Evolutionary conservation across 768 basidiomycete species (phyloP).

Genomic region (Naganishia antarctica): DNA sequence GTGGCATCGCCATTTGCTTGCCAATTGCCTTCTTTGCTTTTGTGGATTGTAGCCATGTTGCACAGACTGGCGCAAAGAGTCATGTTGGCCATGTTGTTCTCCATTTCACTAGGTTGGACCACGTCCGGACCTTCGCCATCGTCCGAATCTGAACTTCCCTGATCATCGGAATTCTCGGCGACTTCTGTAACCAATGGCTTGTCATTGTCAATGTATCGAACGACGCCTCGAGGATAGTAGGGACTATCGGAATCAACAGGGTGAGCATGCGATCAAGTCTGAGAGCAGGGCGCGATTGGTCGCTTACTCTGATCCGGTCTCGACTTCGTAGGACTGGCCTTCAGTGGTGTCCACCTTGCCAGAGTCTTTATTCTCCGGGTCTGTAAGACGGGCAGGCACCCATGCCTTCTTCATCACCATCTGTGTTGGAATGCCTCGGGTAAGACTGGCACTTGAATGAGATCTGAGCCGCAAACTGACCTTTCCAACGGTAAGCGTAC

Average conservation of each 20-base stretch:
- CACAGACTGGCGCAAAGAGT: slow-evolving; percentile 47
- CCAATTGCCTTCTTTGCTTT: slow-evolving; percentile 50
- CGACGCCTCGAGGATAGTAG: slow-evolving; percentile 27
- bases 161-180: slow-evolving; percentile 29
- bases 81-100: slow-evolving; percentile 37
- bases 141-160: neutral
- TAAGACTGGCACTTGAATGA: neutral
- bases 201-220: slow-evolving; percentile 26
- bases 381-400: slow-evolving; percentile 24
- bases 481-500: slow-evolving; percentile 55
- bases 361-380: slow-evolving; percentile 18
- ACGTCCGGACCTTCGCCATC: slow-evolving; percentile 17
- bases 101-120: slow-evolving; percentile 14
- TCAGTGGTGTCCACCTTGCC: slow-evolving; percentile 10
- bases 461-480: neutral
- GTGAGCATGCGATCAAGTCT: too few species aligned
- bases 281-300: too few species aligned
- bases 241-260: too few species aligned
- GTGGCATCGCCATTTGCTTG: slow-evolving; percentile 58
- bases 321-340: slow-evolving; percentile 39
- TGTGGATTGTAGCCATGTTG: slow-evolving; percentile 50
- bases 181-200: slow-evolving; percentile 23
- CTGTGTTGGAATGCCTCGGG: neutral
- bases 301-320: slow-evolving; percentile 36
- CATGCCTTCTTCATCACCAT: slow-evolving; percentile 28